phyloP scores from a whole-genome alignment of 345 rosid genomes.

The Hibiscus syriacus region DNA sequence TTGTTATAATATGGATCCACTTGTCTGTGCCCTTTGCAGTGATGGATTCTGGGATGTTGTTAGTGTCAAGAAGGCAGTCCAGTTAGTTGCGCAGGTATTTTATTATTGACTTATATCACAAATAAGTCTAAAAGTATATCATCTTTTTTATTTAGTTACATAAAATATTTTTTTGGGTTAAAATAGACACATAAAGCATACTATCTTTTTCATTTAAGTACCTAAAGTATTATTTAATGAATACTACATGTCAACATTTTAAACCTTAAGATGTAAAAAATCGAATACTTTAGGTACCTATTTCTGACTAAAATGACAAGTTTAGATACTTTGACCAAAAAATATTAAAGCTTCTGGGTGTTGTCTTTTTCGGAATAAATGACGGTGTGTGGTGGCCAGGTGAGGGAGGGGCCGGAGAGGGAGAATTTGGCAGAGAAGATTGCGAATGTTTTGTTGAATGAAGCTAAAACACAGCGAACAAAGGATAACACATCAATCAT shows the following conservation, averaged over 20 bases:
- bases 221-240: too few species aligned
- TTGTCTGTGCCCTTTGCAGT: conserved; percentile 30
- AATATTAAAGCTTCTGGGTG: not conserved
- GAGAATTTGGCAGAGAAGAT: conserved; percentile 62
- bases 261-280: too few species aligned
- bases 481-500: conserved; percentile 91
- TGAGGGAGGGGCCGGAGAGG: conserved; percentile 34
- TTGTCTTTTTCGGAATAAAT: not conserved
- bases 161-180: too few species aligned
- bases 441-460: conserved; percentile 64
- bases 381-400: conserved; percentile 26
- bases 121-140: too few species aligned
- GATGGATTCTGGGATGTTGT: conserved; percentile 97
- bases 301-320: too few species aligned
- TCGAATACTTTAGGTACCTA: too few species aligned
- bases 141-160: too few species aligned
- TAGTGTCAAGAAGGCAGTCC: conserved; percentile 61
- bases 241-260: too few species aligned
- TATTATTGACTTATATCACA: too few species aligned
- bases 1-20: not conserved
- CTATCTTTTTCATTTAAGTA: too few species aligned
- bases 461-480: conserved; percentile 80
- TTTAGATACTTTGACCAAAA: too few species aligned
- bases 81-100: conserved; percentile 65
- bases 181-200: too few species aligned